A percentile compares a stretch with the other conserved stretches of the same genome.
Conservation (phyloP, 108 stramenopile species). For the Conticribra guillardii region DNA sequence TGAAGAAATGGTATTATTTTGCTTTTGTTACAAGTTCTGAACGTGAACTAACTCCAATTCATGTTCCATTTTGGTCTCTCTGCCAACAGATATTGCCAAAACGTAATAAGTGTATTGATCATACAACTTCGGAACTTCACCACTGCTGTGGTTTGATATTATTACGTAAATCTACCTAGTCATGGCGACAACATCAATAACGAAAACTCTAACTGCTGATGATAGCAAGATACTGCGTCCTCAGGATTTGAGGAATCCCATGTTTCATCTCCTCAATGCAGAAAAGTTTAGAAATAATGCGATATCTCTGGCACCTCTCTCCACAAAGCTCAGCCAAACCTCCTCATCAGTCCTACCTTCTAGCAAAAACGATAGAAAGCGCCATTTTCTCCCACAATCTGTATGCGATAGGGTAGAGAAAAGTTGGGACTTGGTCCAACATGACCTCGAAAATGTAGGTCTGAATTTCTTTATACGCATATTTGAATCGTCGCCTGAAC, state of each 20-base stretch:
- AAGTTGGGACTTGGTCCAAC: not conserved
- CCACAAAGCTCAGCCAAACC: not conserved
- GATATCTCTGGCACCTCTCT: not conserved
- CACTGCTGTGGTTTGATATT: too few relatives aligned
- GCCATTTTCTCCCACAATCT: not conserved
- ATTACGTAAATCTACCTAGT: too few relatives aligned
- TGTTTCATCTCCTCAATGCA: not conserved
- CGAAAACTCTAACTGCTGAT: not conserved
- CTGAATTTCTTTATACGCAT: not conserved
- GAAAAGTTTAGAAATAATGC: not conserved
- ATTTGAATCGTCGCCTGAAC: not conserved
- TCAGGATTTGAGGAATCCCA: not conserved
- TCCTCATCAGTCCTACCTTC: not conserved
- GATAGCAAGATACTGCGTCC: not conserved
- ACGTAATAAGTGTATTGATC: too few relatives aligned
- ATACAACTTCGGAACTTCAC: too few relatives aligned
- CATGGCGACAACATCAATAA: not conserved
- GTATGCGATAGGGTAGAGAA: not conserved
- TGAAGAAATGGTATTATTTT: too few relatives aligned
- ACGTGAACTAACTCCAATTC: too few relatives aligned
- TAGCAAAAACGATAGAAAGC: not conserved
- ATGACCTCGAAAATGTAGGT: not conserved
- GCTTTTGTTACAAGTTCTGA: too few relatives aligned
- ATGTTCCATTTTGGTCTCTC: too few relatives aligned
- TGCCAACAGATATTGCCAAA: too few relatives aligned